Evolutionary conservation across 768 basidiomycete species (phyloP).

Genomic region (button mushroom (Agaricus bisporus)): DNA sequence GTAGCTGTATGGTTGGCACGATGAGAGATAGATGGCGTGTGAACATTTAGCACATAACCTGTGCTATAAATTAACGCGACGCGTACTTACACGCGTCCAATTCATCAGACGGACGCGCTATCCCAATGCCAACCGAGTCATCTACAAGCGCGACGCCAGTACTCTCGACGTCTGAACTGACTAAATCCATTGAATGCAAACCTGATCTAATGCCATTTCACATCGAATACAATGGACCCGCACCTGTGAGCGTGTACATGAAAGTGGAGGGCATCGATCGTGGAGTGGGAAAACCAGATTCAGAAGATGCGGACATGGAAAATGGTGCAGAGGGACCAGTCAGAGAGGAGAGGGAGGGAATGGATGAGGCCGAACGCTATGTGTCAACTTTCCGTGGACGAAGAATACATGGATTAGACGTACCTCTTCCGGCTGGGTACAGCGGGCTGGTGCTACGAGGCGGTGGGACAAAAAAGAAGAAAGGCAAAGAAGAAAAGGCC

Average conservation of each 20-base stretch:
- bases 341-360: background rate
- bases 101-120: background rate
- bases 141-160: background rate
- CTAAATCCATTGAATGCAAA: constrained; percentile 23
- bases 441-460: constrained; percentile 50
- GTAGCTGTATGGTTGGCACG: no score
- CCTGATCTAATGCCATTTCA: constrained; percentile 84
- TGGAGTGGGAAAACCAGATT: background rate
- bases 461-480: background rate
- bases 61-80: no score
- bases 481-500: background rate
- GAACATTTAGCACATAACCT: no score
- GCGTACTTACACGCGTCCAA: background rate
- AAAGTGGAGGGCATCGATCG: constrained; percentile 12
- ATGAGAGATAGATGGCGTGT: no score
- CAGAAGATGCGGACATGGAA: background rate
- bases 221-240: constrained; percentile 62
- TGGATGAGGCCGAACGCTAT: constrained; percentile 5
- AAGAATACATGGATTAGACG: constrained; percentile 58
- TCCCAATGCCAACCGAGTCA: background rate
- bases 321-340: background rate
- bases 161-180: constrained; percentile 2
- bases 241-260: constrained; percentile 72
- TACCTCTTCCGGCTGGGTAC: constrained; percentile 63
- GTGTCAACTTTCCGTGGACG: constrained; percentile 71